A percentile compares a stretch with the other conserved stretches of the same genome.
phyloP scores from a whole-genome alignment of 768 basidiomycete genomes.

The Podaxis pistillaris region DNA sequence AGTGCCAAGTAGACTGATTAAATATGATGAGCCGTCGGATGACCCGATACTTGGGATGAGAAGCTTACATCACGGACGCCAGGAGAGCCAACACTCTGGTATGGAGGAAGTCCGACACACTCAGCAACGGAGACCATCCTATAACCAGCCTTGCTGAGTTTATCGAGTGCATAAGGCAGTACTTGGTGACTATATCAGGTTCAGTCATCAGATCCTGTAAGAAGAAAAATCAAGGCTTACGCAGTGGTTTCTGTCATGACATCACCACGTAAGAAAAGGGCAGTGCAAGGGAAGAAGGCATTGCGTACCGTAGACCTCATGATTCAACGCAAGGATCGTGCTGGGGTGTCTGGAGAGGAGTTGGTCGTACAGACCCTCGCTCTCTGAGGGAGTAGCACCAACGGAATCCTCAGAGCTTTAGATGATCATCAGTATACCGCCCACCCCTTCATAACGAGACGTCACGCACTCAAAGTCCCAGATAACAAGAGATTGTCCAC shows the following conservation, averaged over 20 bases:
- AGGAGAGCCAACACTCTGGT: constrained; percentile 30
- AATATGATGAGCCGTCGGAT: constrained; percentile 6
- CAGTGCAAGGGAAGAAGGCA: not conserved
- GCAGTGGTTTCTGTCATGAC: constrained; percentile 32
- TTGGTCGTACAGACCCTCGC: constrained; percentile 29
- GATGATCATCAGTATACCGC: not conserved
- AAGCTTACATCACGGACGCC: constrained; percentile 30
- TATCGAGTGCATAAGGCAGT: constrained; percentile 35
- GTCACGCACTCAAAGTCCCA: constrained; percentile 39
- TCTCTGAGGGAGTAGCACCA: constrained; percentile 32
- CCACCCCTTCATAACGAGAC: not conserved
- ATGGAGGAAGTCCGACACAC: constrained; percentile 36
- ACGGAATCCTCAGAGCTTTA: constrained; percentile 37
- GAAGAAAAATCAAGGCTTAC: constrained; percentile 20
- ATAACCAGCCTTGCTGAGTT: constrained; percentile 36
- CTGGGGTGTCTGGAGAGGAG: constrained; percentile 27
- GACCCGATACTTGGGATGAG: not conserved
- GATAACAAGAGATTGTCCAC: constrained; percentile 35
- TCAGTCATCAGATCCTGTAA: not conserved
- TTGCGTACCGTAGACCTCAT: constrained; percentile 36
- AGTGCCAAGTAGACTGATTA: constrained; percentile 28
- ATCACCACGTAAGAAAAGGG: not conserved
- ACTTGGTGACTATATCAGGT: constrained; percentile 28
- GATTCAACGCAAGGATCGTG: constrained; percentile 40
- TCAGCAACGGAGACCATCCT: constrained; percentile 41